Evolutionary conservation across 78 protist genomes (phyloP), one percentile per base, ranked within the genome.

Genomic region (Protostelium mycophagum): DNA sequence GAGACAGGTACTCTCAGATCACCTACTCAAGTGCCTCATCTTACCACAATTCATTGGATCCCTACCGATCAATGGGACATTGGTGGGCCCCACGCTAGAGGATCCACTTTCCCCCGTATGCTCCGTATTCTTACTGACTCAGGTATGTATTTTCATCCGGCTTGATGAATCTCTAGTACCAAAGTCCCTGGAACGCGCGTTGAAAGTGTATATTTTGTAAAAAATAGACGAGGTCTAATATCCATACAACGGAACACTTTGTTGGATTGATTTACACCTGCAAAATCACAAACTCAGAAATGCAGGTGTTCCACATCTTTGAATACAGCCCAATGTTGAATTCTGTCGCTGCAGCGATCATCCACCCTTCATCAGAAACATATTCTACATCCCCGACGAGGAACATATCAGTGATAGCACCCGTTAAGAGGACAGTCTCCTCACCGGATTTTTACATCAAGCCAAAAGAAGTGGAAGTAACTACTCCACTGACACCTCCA

Each of bases 71-170:
- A 51, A 51, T 16, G 73, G 73, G 16, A 51, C 5, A 51, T n/a
- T n/a, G n/a, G 85, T 35, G 36, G 85, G 85, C 29, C 84, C 87
- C 89, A 87, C 34, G 5, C 90, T 85, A 28, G 90, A 91, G 89
- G 92, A 89, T 16, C 87, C 90, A 36, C 1, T 95, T 28, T 37
- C 94, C 28, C 94, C 94, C 5, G 63, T 88, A 28, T n/a, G 88
- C 35, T 92, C 94, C n/a, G 28, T 95, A n/a, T 90, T 93, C 85
- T n/a, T 95, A 28, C 90, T 95, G 35, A 89, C 96, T 38, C 93
- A 91, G 87, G 63, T 91, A 28, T n/a, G n/a, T n/a, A n/a, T n/a
- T 83, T 86, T 36, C n/a, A n/a, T n/a, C n/a, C n/a, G n/a, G n/a
- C n/a, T n/a, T n/a, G n/a, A n/a, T n/a, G n/a, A n/a, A n/a, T n/a